Base-by-base conservation (phyloP, 306 rosid genomes). In the Potentilla sterilis region DNA sequence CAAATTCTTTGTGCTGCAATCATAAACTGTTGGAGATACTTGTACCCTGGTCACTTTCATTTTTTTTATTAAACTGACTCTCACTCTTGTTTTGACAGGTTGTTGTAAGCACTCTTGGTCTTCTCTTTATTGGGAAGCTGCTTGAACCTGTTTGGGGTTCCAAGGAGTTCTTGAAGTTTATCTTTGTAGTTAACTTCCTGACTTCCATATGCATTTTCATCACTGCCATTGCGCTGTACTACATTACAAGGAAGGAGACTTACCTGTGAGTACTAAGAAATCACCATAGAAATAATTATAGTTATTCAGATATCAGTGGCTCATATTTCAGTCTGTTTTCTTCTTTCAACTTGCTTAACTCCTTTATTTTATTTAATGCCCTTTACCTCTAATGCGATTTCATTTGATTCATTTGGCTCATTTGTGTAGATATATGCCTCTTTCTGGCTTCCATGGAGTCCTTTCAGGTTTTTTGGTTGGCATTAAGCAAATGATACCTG, bases 131-230 rank as follows among this genome's bases (percentile, higher is more conserved):
- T 55, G 98, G 98, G 76, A 94, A 94, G 91, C 87, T 91, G 77
- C 97, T 94, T 78, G 97, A 91, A 74, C 96, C 98, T 80, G 81
- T 91, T 54, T 94, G 98, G 98, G 97, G 98, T 66, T 80, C 98
- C 57, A 88, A 82, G 87, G 98, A 94, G 85, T 89, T 94, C 81
- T 73, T 94, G 58, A 94, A 94, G 88, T 94, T 94, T 90, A 88
- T 94, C 86, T 88, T 94, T 83, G 76, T 90, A 16, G 91, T 90
- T 74, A 94, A 94, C 87, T 78, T 85, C 83, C 85, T 91, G 28
- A 90, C 95, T 75, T 94, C 91, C 67, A 61, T 87, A 22, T 94
- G 89, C 68, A 86, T 90, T 81, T 94, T 94, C 81, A 80, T 88
- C 81, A 94, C 97, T 64, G 97, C 98, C 63, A 90, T 94, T 74